Percentiles rank a stretch among this genome's conserved stretches.
These are phyloP conservation scores for Alternaria conjuncta DNA, from an alignment of 2,329 filamentous ascomycete species.

Conservation along the genomic window DNA sequence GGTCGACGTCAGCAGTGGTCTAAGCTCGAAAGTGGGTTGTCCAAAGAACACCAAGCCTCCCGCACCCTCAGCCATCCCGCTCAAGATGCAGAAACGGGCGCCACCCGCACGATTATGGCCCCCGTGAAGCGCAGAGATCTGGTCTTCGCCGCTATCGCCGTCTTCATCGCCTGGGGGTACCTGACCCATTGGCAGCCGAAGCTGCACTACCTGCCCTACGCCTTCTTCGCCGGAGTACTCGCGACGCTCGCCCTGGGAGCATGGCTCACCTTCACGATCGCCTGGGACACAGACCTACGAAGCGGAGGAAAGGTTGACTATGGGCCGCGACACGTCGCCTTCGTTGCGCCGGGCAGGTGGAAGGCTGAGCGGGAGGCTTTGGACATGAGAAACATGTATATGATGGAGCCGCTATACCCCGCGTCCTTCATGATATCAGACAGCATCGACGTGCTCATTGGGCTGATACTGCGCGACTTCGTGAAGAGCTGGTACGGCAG, in stretches of 20 bases:
- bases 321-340: conserved; percentile 56
- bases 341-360: conserved; percentile 71
- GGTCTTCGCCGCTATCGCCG: conserved; percentile 69
- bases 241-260: conserved; percentile 61
- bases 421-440: conserved; percentile 78
- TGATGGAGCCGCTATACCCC: conserved; percentile 71
- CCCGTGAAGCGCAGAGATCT: conserved; percentile 74
- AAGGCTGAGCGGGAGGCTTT: conserved; percentile 71
- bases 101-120: conserved; percentile 65
- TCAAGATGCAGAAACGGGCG: conserved; percentile 48
- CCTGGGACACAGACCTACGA: conserved; percentile 52
- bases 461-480: conserved; percentile 80
- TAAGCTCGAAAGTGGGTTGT: conserved; percentile 23
- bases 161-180: conserved; percentile 88
- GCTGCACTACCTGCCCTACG: conserved; percentile 84
- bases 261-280: conserved; percentile 68
- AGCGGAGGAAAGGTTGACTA: conserved; percentile 50
- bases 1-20: conserved; percentile 24
- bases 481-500: conserved; percentile 85
- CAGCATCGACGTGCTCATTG: conserved; percentile 79
- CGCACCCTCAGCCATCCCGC: conserved; percentile 19
- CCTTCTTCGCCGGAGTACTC: conserved; percentile 74
- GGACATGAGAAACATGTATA: conserved; percentile 70
- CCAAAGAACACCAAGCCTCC: conserved; percentile 23
- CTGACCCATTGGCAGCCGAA: conserved; percentile 81